Conservation (phyloP, 169 alveolate species). For the Cryptosporidium canis region DNA sequence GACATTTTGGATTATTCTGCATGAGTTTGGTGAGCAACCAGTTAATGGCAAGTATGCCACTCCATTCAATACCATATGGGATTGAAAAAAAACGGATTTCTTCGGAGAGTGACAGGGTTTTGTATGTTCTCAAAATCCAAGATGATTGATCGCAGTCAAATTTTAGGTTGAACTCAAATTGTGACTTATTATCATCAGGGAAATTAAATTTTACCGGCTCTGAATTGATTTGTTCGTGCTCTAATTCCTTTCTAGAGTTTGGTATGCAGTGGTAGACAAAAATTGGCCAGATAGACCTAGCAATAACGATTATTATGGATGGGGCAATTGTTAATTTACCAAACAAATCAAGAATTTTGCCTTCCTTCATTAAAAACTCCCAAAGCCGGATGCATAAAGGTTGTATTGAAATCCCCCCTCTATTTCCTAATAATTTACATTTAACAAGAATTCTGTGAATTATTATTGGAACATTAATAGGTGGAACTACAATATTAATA, state of each 20-base stretch:
- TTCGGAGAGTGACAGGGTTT: background rate
- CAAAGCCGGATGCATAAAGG: constrained; percentile 45
- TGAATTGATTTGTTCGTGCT: background rate
- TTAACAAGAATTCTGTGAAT: constrained; percentile 31
- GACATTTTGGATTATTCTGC: too few species aligned
- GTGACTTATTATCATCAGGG: background rate
- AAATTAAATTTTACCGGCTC: background rate
- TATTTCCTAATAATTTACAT: constrained; percentile 24
- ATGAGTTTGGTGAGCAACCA: background rate
- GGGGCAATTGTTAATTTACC: constrained; percentile 3
- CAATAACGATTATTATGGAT: constrained; percentile 26
- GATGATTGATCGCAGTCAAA: background rate
- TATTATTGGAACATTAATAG: constrained; percentile 25
- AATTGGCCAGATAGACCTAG: constrained; percentile 69
- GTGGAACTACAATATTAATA: constrained; percentile 18
- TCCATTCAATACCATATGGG: constrained; percentile 58
- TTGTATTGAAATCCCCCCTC: constrained; percentile 58
- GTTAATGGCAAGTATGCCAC: constrained; percentile 45
- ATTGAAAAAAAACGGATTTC: background rate
- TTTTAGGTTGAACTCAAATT: background rate
- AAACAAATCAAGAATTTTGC: background rate
- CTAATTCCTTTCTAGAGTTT: background rate
- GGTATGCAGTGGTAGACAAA: constrained; percentile 58
- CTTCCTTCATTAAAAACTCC: constrained; percentile 32
- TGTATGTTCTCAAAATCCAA: background rate